Conservation (phyloP, 1,139 yeast species). For the Yamadazyma triangularis region DNA sequence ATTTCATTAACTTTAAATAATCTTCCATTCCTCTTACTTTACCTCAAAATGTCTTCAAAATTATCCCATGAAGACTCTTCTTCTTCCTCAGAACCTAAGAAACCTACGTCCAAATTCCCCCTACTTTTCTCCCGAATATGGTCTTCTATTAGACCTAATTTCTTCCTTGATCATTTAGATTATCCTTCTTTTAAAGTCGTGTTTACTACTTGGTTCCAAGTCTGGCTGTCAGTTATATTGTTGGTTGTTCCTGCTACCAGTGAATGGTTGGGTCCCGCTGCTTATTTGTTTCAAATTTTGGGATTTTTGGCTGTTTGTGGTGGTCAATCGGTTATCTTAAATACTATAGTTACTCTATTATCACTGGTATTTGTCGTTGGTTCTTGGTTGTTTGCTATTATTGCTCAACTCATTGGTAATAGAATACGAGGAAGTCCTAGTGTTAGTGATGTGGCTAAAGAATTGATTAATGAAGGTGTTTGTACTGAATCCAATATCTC, state of each 20-base stretch:
- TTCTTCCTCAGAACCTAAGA: too few species aligned
- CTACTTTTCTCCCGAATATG: too few species aligned
- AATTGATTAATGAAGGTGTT: slow-evolving; percentile 21
- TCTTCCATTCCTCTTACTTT: too few species aligned
- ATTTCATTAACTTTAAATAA: too few species aligned
- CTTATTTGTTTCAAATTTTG: slow-evolving; percentile 25
- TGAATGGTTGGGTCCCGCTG: slow-evolving; percentile 28
- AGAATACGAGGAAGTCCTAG: slow-evolving; percentile 24
- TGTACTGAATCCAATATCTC: slow-evolving; percentile 20
- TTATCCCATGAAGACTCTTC: too few species aligned
- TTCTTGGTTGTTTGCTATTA: slow-evolving; percentile 23
- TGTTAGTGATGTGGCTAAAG: slow-evolving; percentile 11
- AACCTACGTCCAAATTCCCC: too few species aligned
- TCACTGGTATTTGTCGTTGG: slow-evolving; percentile 15
- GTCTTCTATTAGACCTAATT: slow-evolving; percentile 22
- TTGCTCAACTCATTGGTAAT: slow-evolving; percentile 23
- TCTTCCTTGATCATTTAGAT: slow-evolving; percentile 23
- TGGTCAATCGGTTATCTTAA: slow-evolving; percentile 20
- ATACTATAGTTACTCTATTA: slow-evolving; percentile 14
- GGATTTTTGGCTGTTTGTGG: slow-evolving; percentile 27
- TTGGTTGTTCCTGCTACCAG: slow-evolving; percentile 21
- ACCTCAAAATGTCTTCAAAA: too few species aligned
- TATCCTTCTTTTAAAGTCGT: slow-evolving; percentile 22
- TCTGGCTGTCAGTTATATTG: slow-evolving; percentile 24
- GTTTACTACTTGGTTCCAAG: slow-evolving; percentile 24